Conservation (phyloP, 2,329 filamentous ascomycete genomes). For the Claviceps monticola region DNA sequence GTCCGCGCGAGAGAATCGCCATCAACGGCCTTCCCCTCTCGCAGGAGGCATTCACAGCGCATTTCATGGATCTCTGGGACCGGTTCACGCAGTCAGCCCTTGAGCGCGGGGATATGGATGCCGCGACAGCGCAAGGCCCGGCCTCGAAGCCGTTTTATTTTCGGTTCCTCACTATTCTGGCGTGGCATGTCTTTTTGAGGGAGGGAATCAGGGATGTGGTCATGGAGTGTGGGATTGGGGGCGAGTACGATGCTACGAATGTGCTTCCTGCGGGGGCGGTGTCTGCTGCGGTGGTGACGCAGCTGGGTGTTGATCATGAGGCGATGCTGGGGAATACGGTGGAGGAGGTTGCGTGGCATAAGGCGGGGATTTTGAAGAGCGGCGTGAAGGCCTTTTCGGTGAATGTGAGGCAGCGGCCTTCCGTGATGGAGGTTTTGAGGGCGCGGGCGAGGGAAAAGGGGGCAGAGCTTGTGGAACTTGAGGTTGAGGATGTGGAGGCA, state of each 20-base stretch:
- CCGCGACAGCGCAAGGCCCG: conserved; percentile 37
- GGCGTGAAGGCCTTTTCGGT: conserved; percentile 29
- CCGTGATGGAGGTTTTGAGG: conserved; percentile 38
- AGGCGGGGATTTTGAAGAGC: conserved; percentile 71
- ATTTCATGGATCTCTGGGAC: conserved; percentile 81
- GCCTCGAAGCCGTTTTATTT: conserved; percentile 79
- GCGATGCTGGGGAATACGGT: conserved; percentile 67
- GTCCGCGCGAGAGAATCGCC: conserved; percentile 71
- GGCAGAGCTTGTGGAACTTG: conserved; percentile 28
- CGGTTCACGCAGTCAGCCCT: conserved; percentile 28
- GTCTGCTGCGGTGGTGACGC: conserved; percentile 60
- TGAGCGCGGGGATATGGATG: conserved; percentile 14
- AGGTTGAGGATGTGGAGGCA: conserved; percentile 21
- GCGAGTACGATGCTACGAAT: conserved; percentile 88
- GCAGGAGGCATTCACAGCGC: conserved; percentile 54
- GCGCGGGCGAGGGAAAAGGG: conserved; percentile 45
- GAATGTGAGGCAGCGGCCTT: conserved; percentile 16
- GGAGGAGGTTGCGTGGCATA: conserved; percentile 79
- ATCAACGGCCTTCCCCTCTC: conserved; percentile 61
- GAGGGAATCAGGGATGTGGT: conserved; percentile 68
- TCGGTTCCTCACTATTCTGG: conserved; percentile 78
- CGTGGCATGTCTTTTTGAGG: conserved; percentile 66
- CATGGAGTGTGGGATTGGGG: conserved; percentile 87
- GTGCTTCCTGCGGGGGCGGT: conserved; percentile 51
- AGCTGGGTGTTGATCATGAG: conserved; percentile 74